Conservation (phyloP, 2,329 filamentous ascomycete genomes). For the Lasiodiplodia sp. region DNA sequence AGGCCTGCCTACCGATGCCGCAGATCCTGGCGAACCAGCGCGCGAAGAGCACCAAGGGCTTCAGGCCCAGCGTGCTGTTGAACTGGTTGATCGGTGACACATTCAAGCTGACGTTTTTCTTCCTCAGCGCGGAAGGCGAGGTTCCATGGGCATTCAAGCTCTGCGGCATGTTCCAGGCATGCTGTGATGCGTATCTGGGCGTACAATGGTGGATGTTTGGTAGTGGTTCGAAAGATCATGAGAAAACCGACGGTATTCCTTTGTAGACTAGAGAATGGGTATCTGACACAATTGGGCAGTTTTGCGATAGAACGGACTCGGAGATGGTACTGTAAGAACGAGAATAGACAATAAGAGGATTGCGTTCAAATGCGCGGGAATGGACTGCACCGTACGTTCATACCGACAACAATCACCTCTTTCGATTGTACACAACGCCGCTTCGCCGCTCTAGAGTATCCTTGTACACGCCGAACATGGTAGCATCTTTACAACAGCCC, state of each 20-base stretch:
- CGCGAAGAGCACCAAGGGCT: slow-evolving; percentile 75
- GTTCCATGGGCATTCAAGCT: slow-evolving; percentile 83
- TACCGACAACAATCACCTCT: not conserved
- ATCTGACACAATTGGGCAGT: not conserved
- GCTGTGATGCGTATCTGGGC: slow-evolving; percentile 77
- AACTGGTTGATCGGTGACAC: slow-evolving; percentile 82
- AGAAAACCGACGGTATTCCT: slow-evolving; percentile 17
- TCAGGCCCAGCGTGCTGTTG: slow-evolving; percentile 75
- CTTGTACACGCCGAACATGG: not conserved
- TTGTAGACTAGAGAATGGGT: not conserved
- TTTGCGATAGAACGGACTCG: not conserved
- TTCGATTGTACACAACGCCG: slow-evolving; percentile 11
- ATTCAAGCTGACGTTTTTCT: slow-evolving; percentile 82
- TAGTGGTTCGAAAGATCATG: slow-evolving; percentile 37
- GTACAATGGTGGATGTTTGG: slow-evolving; percentile 67
- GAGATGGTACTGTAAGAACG: slow-evolving; percentile 1
- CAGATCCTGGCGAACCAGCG: slow-evolving; percentile 77
- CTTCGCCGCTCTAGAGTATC: not conserved
- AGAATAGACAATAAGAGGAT: slow-evolving; percentile 8
- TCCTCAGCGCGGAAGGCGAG: slow-evolving; percentile 73
- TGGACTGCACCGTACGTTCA: not conserved
- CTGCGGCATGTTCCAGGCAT: slow-evolving; percentile 81
- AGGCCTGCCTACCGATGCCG: slow-evolving; percentile 82
- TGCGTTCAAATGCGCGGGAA: not conserved
- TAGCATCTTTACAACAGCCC: slow-evolving; percentile 65